Percentiles rank a stretch among this genome's conserved stretches.
phyloP scores from a whole-genome alignment of 2,329 filamentous ascomycete genomes.

The Exophiala xenobiotica region DNA sequence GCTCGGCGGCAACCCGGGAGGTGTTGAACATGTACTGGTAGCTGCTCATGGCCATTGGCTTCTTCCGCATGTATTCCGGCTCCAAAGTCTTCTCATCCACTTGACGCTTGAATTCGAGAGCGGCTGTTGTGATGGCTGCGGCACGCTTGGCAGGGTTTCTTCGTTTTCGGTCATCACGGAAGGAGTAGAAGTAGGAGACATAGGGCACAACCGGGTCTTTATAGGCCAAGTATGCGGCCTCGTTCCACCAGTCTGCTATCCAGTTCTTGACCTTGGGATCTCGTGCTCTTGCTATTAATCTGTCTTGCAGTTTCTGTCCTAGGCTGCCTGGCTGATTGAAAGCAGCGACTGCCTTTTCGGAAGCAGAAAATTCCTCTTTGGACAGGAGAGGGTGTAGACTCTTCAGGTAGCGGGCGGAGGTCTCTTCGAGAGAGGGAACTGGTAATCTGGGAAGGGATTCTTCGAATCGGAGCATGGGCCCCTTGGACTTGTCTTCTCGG shows the following conservation, averaged over 20 bases:
- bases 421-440: conserved; percentile 64
- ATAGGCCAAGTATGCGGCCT: conserved; percentile 87
- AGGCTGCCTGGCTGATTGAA: conserved; percentile 85
- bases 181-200: conserved; percentile 99
- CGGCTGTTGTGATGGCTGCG: conserved; percentile 81
- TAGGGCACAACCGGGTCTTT: conserved; percentile 96
- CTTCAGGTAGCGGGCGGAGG: conserved; percentile 63
- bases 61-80: conserved; percentile 98
- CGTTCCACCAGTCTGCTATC: conserved; percentile 98
- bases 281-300: conserved; percentile 74
- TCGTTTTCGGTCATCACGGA: conserved; percentile 85
- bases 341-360: conserved; percentile 78
- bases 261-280: conserved; percentile 86
- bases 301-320: conserved; percentile 82
- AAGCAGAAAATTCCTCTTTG: conserved; percentile 58
- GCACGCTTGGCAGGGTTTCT: conserved; percentile 89
- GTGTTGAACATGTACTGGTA: conserved; percentile 99
- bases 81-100: conserved; percentile 81
- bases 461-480: conserved; percentile 65
- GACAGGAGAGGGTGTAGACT: conserved; percentile 64
- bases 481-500: conserved; percentile 63
- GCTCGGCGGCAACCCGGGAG: conserved; percentile 78
- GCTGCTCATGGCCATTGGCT: conserved; percentile 96
- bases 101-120: conserved; percentile 90
- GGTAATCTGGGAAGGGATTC: conserved; percentile 63